Evolutionary conservation across 2,329 filamentous ascomycete genomes (phyloP).

Genomic region (Pestalotiopsis sp.): DNA sequence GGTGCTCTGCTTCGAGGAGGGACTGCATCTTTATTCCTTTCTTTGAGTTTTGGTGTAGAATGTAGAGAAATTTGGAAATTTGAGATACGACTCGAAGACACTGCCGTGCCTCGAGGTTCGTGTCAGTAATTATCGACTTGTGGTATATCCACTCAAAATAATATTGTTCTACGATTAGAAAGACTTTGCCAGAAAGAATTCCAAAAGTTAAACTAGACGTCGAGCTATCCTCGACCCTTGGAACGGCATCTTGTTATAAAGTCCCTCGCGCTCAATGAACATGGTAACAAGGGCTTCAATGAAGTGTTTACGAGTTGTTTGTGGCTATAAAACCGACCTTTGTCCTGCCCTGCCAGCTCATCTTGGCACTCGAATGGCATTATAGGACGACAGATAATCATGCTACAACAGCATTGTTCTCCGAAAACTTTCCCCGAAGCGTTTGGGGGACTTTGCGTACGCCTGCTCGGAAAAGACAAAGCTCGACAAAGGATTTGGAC

Average conservation of each 20-base stretch:
- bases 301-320: too few relatives aligned
- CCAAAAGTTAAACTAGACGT: background rate
- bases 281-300: too few relatives aligned
- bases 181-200: background rate
- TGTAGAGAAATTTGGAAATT: too few relatives aligned
- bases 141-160: too few relatives aligned
- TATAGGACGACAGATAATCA: background rate
- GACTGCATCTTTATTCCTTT: background rate
- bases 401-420: background rate
- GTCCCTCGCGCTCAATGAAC: too few relatives aligned
- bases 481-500: background rate
- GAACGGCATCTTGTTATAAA: too few relatives aligned
- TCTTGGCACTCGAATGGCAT: background rate
- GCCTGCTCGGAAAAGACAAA: background rate
- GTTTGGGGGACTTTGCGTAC: background rate
- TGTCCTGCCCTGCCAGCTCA: background rate
- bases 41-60: background rate
- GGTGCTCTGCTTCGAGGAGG: background rate
- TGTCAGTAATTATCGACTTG: too few relatives aligned
- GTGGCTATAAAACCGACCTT: too few relatives aligned
- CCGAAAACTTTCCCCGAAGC: background rate
- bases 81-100: too few relatives aligned
- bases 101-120: too few relatives aligned
- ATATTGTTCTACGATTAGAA: too few relatives aligned
- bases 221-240: too few relatives aligned